A percentile compares a stretch with the other conserved stretches of the same genome.
Evolutionary conservation across 768 basidiomycete species (phyloP).

Genomic region (Trichaptum fuscoviolaceum): DNA sequence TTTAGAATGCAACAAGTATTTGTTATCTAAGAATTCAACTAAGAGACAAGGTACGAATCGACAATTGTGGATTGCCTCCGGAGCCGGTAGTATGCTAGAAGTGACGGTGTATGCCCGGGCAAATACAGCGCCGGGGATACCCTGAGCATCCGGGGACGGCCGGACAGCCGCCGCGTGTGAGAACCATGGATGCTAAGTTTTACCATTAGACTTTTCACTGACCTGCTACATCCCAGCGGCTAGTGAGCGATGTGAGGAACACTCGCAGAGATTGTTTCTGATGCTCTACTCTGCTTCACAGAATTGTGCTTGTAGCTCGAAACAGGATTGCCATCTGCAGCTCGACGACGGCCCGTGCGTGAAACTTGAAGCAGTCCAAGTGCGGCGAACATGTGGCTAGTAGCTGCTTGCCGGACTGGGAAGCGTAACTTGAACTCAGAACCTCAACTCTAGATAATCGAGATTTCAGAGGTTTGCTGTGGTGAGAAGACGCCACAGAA

Average conservation of each 20-base stretch:
- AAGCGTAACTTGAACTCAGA: neutral
- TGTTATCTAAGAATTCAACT: neutral
- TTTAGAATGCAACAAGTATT: neutral
- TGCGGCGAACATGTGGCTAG: neutral
- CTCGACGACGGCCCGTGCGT: neutral
- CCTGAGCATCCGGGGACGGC: neutral
- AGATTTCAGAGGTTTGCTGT: neutral
- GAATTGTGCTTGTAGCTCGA: neutral
- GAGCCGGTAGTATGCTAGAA: too few species aligned
- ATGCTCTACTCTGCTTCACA: neutral
- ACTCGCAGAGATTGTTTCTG: neutral
- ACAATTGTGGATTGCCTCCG: neutral
- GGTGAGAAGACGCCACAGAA: neutral
- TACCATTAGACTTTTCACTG: neutral
- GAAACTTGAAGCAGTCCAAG: neutral
- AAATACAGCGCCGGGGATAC: neutral
- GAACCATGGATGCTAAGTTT: neutral
- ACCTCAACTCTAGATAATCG: neutral
- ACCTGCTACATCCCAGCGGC: neutral
- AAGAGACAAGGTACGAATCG: neutral
- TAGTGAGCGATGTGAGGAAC: neutral
- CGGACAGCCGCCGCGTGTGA: too few species aligned
- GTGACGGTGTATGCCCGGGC: neutral
- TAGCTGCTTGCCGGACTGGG: neutral
- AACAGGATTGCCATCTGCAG: neutral